A percentile compares a stretch with the other conserved stretches of the same genome.
Evolutionary conservation across 169 alveolate genomes (phyloP).

Genomic region (Amoebophrya sp.): DNA sequence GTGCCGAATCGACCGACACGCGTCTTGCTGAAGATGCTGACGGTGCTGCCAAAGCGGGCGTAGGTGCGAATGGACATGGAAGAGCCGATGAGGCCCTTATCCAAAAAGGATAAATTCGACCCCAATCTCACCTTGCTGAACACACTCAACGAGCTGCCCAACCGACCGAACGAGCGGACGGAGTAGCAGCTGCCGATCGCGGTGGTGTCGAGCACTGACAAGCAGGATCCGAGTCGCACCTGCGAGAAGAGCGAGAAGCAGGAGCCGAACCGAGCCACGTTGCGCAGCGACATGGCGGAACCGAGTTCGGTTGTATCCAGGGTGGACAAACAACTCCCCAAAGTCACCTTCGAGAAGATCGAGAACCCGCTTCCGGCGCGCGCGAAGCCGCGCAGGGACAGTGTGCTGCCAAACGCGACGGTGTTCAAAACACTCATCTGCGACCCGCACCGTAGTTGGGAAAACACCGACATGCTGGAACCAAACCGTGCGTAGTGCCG

Average conservation of each 20-base stretch:
- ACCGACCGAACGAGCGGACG: not conserved
- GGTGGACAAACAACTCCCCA: not conserved
- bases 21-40: not conserved
- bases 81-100: not conserved
- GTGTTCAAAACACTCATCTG: not conserved
- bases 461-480: not conserved
- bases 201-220: not conserved
- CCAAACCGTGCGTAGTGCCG: conserved; percentile 24
- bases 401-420: conserved; percentile 2
- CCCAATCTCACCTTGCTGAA: not conserved
- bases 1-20: not conserved
- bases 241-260: not conserved
- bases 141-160: conserved; percentile 2
- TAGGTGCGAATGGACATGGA: not conserved
- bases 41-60: conserved; percentile 12
- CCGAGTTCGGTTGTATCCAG: not conserved
- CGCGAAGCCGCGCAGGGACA: conserved; percentile 30
- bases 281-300: not conserved
- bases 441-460: not conserved
- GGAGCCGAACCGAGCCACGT: conserved; percentile 8
- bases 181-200: not conserved
- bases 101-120: not conserved
- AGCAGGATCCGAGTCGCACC: not conserved
- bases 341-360: not conserved
- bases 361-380: conserved; percentile 22